Evolutionary conservation across 148 eudicot species (phyloP).

Genomic region (Pouteria glomerata): DNA sequence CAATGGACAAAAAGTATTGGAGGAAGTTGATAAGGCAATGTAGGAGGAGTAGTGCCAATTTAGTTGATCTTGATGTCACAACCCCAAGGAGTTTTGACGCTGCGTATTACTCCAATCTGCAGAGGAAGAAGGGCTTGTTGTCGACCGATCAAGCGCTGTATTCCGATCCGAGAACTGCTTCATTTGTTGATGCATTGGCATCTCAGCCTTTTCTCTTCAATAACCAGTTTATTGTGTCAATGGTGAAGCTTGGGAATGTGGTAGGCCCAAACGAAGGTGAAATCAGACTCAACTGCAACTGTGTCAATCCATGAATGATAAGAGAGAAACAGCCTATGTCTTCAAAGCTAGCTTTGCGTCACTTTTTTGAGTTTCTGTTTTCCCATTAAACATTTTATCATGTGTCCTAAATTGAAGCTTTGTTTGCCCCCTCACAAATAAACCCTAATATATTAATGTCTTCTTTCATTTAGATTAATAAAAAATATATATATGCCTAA

Average conservation of each 20-base stretch:
- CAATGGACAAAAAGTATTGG: conserved; percentile 40
- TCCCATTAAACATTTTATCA: too few relatives aligned
- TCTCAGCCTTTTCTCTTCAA: conserved; percentile 27
- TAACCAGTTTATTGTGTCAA: conserved; percentile 49
- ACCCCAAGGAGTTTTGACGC: conserved; percentile 55
- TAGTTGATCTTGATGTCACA: conserved; percentile 50
- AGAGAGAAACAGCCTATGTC: too few relatives aligned
- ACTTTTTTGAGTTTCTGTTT: too few relatives aligned
- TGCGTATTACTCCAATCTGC: conserved; percentile 50
- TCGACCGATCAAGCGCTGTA: conserved; percentile 60
- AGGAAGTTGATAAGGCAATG: conserved; percentile 69
- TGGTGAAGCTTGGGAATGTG: conserved; percentile 73
- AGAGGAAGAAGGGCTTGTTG: conserved; percentile 54
- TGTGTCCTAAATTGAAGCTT: too few relatives aligned
- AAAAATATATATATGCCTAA: too few relatives aligned
- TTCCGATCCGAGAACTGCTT: conserved; percentile 50
- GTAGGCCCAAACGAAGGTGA: too few relatives aligned
- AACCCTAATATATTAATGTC: too few relatives aligned
- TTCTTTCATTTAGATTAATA: too few relatives aligned
- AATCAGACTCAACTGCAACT: too few relatives aligned
- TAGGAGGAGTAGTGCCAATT: conserved; percentile 30
- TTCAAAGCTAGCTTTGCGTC: too few relatives aligned
- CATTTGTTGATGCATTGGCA: conserved; percentile 40
- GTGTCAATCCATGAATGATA: too few relatives aligned
- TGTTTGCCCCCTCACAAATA: too few relatives aligned